Evolutionary conservation across 2,329 filamentous ascomycete genomes (phyloP), one percentile per base, ranked within the genome.

Genomic region (Arthrobotrys conoides): DNA sequence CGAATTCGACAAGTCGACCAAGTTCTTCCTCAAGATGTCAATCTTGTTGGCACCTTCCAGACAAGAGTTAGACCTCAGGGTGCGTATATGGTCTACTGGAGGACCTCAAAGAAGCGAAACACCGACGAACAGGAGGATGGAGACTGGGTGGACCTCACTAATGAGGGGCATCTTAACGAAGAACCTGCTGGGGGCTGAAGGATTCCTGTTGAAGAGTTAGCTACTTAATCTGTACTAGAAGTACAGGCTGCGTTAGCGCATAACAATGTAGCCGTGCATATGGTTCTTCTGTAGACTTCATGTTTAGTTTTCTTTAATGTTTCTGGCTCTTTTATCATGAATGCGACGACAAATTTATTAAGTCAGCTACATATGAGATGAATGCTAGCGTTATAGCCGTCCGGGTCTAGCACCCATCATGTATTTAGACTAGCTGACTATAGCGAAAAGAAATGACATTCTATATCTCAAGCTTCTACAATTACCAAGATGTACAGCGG

Each of bases 51-150:
- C 10, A 27, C 3, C 1, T 44, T 61, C 5, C 57, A n/a, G 44
- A 55, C n/a, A 14, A 33, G n/a, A 5, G 8, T 20, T 36, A 46
- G 46, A 30, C 20, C 6, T 3, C 30, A 36, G 9, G 30, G 16
- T 10, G 12, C 3, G 14, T 68, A 46, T 46, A 10, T 68, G n/a
- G 20, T 57, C 8, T 68, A 68, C 22, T 44, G 36, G 48, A 57
- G n/a, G 61, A 18, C 3, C 6, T 61, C 57, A n/a, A 24, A 10
- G 57, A 24, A 44, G 9, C 36, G 53, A 22, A 44, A 27, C 10
- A 1, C 36, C 3, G 14, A 14, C 57, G 36, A 44, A 14, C 8
- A 44, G 16, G 57, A 24, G 9, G 63, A 67, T 38, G 27, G 30
- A 12, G 30, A 20, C 14, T 67, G 63, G 63, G 46, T n/a, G 18